Evolutionary conservation across 805 yeast genomes (phyloP), one percentile per base, ranked within the genome.

Genomic region (Lachancea meyersii): DNA sequence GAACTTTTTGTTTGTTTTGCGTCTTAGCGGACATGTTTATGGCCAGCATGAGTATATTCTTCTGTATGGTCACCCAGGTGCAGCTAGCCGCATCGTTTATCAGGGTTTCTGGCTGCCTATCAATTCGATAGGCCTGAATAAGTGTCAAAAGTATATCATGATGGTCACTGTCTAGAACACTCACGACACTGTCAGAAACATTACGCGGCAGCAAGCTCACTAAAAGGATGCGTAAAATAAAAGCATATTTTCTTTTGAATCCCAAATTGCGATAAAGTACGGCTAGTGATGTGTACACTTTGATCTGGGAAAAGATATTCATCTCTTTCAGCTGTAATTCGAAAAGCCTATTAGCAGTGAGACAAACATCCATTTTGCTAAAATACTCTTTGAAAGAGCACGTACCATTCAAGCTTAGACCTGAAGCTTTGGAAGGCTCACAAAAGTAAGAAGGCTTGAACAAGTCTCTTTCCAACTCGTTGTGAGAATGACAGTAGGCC

Each of bases 201-300:
- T 35, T 22, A 16, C 26, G 38, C 0, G 80, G 73, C 2, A 70
- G 55, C 9, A 80, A 53, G 2, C 76, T 64, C 5, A 75, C 72
- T 20, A 89, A 62, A 23, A 88, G 62, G n/a, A 79, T 75, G 35
- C 88, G 72, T 3, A 87, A 61, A 30, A 84, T 71, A 48, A 89
- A 78, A 0, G 85, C 77, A 49, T 79, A 72, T 52, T 88, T 89
- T 47, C 97, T 70, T 9, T 56, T 43, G 54, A 83, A 70, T 1
- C 79, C 79, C 36, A 87, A 67, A 23, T 72, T 75, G 2, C 76
- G 69, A 58, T 81, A 87, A 1, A 86, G 64, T 2, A 77, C 57
- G 0, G 93, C 82, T 48, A 89, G 63, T 0, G 83, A 72, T 17
- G 81, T 72, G 57, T 82, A 81, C 0, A 88, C 71, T 33, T 75